phyloP scores from a whole-genome alignment of 768 basidiomycete species.

The Tubosaeta sp. region DNA sequence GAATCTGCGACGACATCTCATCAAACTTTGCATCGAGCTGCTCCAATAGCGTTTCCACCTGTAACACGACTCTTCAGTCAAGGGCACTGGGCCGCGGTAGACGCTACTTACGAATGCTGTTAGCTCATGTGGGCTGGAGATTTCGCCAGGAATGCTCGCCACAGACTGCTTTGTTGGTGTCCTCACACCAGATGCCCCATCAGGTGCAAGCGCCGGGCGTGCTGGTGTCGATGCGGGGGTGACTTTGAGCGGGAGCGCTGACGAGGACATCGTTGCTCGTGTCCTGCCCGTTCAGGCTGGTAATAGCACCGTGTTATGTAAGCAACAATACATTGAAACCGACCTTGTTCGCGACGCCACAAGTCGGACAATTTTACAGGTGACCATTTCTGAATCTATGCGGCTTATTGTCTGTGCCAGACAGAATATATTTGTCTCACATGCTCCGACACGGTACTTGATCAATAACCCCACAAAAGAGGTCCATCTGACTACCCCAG shows the following conservation, averaged over 20 bases:
- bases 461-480: neutral
- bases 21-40: conserved; percentile 90
- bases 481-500: neutral
- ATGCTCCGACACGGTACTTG: neutral
- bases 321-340: conserved; percentile 4
- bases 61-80: neutral
- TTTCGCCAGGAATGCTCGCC: conserved; percentile 49
- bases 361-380: neutral
- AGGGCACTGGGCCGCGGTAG: conserved; percentile 4
- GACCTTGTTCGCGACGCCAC: conserved; percentile 3
- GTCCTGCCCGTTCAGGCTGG: neutral
- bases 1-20: conserved; percentile 87
- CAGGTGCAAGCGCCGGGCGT: conserved; percentile 28
- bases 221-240: conserved; percentile 52
- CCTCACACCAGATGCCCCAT: conserved; percentile 18
- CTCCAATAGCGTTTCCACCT: conserved; percentile 88
- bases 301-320: conserved; percentile 10
- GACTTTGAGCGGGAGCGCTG: conserved; percentile 66
- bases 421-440: neutral
- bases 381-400: neutral
- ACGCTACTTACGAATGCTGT: conserved; percentile 79
- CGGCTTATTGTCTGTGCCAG: conserved; percentile 4
- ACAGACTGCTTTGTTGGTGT: conserved; percentile 48
- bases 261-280: conserved; percentile 36
- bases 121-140: conserved; percentile 89